Conservation (phyloP, 176 grass and related monocot genomes). For the Elymus sibiricus region DNA sequence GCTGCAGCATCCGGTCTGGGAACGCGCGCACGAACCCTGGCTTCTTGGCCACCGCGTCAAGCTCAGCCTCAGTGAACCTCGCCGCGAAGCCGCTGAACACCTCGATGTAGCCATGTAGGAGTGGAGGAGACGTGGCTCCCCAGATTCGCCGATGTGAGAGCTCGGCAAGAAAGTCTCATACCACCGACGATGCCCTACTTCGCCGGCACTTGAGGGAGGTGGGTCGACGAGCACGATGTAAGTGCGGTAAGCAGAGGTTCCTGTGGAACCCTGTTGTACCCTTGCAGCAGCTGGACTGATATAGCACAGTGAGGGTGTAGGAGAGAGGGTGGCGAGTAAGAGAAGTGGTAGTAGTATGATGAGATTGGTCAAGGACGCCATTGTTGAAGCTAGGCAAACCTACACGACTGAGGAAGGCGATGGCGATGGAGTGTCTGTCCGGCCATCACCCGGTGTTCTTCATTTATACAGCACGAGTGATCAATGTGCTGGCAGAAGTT, state of each 20-base stretch:
- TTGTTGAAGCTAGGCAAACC: neutral
- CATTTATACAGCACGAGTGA: neutral
- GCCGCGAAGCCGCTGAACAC: slow-evolving; percentile 41
- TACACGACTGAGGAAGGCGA: neutral
- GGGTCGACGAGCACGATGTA: slow-evolving; percentile 26
- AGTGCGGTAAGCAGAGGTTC: neutral
- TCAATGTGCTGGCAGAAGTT: neutral
- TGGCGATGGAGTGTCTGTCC: neutral
- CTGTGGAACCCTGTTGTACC: too few relatives aligned
- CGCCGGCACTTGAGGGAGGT: neutral
- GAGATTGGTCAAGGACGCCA: neutral
- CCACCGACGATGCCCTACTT: neutral
- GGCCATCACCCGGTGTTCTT: neutral
- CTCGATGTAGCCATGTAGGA: slow-evolving; percentile 33
- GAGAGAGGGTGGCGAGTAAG: neutral
- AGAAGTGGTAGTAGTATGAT: neutral
- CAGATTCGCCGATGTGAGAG: neutral
- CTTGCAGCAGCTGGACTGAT: neutral
- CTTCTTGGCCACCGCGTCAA: slow-evolving; percentile 19
- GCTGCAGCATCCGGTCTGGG: slow-evolving; percentile 6
- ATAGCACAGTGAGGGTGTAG: neutral
- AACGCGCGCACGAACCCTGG: slow-evolving; percentile 23
- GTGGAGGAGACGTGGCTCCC: slow-evolving; percentile 31
- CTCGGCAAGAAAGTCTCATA: slow-evolving; percentile 37
- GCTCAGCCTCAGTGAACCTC: slow-evolving; percentile 24